These are phyloP conservation scores for Aristolochia contorta DNA, from an alignment of 164 flowering plant species.

Conservation along the genomic window DNA sequence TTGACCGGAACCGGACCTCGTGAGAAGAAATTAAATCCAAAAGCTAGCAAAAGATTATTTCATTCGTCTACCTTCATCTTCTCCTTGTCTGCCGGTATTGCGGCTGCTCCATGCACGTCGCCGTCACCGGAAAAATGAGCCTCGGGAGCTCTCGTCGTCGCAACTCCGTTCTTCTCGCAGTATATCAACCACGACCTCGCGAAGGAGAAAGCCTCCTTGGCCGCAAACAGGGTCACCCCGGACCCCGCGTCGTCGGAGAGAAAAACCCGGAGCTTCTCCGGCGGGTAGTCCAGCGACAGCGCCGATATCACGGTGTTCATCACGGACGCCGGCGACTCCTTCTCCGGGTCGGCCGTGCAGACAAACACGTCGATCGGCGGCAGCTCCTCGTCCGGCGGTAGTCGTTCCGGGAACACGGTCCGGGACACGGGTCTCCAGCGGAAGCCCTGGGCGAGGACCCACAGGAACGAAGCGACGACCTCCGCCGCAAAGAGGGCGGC, in stretches of 20 bases:
- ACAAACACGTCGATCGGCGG: conserved; percentile 50
- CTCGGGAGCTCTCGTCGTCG: conserved; percentile 36
- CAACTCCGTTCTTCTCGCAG: conserved; percentile 34
- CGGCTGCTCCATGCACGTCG: not conserved
- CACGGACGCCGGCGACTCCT: conserved; percentile 45
- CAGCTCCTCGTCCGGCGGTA: conserved; percentile 25
- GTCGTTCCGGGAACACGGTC: conserved; percentile 29
- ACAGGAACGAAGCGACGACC: conserved; percentile 32
- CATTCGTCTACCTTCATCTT: not conserved
- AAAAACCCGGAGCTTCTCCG: conserved; percentile 52
- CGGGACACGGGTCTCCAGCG: conserved; percentile 45
- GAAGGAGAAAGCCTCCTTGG: conserved; percentile 34
- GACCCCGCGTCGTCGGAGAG: conserved; percentile 67
- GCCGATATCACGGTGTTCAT: conserved; percentile 71
- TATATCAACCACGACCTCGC: conserved; percentile 54
- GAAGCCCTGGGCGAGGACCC: conserved; percentile 31
- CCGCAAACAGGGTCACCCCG: conserved; percentile 24
- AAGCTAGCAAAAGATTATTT: no score
- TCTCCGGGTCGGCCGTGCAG: conserved; percentile 51
- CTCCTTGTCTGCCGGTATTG: no score
- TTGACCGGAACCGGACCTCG: no score
- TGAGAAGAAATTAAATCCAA: no score
- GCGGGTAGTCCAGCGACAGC: conserved; percentile 57
- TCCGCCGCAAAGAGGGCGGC: conserved; percentile 30
- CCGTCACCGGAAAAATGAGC: conserved; percentile 30